These are phyloP conservation scores for Pyrenula aspistea DNA, from an alignment of 495 filamentous ascomycete species.

Conservation along the genomic window DNA sequence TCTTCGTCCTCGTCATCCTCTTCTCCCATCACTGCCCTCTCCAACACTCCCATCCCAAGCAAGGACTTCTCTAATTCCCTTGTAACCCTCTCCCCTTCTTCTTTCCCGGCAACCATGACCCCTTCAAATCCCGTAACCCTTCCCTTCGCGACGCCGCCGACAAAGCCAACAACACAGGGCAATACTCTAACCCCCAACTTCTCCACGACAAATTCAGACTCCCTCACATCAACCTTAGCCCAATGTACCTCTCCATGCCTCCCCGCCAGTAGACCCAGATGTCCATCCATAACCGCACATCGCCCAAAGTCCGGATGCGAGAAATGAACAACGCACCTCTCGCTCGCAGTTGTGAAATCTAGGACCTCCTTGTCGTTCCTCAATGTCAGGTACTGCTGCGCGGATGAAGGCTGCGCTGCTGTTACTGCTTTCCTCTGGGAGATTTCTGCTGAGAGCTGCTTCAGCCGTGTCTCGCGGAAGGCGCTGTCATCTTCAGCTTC, in stretches of 20 bases:
- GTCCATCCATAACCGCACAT: conserved; percentile 57
- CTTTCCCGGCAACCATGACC: conserved; percentile 41
- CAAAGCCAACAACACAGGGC: conserved; percentile 65
- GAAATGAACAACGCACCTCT: conserved; percentile 63
- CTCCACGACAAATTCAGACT: conserved; percentile 61
- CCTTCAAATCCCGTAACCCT: conserved; percentile 68
- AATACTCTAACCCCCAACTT: conserved; percentile 58
- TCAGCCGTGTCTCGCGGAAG: conserved; percentile 58
- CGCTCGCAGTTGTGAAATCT: conserved; percentile 53
- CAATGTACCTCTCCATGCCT: conserved; percentile 61
- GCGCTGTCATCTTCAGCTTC: conserved; percentile 51
- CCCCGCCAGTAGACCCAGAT: conserved; percentile 47
- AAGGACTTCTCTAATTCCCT: conserved; percentile 52
- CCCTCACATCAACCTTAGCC: conserved; percentile 55
- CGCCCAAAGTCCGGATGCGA: conserved; percentile 62
- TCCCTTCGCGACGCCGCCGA: conserved; percentile 54
- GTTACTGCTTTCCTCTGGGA: conserved; percentile 8
- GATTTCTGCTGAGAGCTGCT: conserved; percentile 58
- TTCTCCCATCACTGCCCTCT: conserved; percentile 33
- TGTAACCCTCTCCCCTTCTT: conserved; percentile 41
- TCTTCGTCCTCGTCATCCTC: conserved; percentile 19
- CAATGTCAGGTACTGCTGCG: conserved; percentile 39
- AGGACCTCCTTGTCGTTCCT: conserved; percentile 54
- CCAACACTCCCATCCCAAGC: conserved; percentile 43
- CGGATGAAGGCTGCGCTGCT: background rate